Evolutionary conservation across 2,329 filamentous ascomycete genomes (phyloP).

Genomic region (Trichoderma pleuroti): DNA sequence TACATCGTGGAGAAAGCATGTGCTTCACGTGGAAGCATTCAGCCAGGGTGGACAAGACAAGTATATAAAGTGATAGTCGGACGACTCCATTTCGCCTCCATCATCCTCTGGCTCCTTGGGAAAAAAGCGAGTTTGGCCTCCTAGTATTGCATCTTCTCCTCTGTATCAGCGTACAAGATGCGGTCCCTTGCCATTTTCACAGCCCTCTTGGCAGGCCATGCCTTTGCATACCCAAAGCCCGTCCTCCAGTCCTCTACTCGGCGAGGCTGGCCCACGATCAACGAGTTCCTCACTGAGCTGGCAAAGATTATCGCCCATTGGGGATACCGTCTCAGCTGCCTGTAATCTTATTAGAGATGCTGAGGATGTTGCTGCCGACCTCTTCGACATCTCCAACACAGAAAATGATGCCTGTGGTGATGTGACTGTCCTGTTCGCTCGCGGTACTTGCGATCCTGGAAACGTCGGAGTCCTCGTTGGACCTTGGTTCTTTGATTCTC

Average conservation of each 20-base stretch:
- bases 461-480: slow-evolving; percentile 31
- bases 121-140: neutral
- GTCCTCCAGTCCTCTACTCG: neutral
- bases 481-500: slow-evolving; percentile 27
- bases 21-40: neutral
- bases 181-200: neutral
- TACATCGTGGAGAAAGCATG: slow-evolving; percentile 4
- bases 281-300: slow-evolving; percentile 18
- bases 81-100: neutral
- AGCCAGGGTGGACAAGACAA: neutral
- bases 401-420: slow-evolving; percentile 26
- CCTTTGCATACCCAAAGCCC: slow-evolving; percentile 16
- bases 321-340: slow-evolving; percentile 17
- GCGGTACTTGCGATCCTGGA: slow-evolving; percentile 31
- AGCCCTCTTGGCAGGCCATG: slow-evolving; percentile 13
- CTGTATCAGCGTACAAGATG: neutral
- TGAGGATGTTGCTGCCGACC: slow-evolving; percentile 19
- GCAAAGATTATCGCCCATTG: slow-evolving; percentile 21
- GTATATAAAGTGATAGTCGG: neutral
- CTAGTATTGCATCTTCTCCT: too few species aligned
- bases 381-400: slow-evolving; percentile 20
- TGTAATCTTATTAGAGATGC: slow-evolving; percentile 20
- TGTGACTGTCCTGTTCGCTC: slow-evolving; percentile 30
- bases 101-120: neutral
- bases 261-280: slow-evolving; percentile 18